Evolutionary conservation across 352 stramenopile genomes (phyloP), one percentile per base, ranked within the genome.

Genomic region (Thalassiosira mediterranea): DNA sequence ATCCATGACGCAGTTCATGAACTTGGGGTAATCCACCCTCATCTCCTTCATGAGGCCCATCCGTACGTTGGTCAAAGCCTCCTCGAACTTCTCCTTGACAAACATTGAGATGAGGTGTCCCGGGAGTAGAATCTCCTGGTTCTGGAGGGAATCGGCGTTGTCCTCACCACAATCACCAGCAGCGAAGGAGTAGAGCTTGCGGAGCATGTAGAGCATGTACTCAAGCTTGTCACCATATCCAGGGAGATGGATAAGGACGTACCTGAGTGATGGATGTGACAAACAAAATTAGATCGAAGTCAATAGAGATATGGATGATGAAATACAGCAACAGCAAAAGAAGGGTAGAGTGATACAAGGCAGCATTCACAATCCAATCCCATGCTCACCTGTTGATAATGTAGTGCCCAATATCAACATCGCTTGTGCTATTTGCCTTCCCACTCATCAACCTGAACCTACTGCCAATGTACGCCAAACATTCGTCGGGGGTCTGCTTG

Each of bases 51-150:
- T 49, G 28, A 96, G 77, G 19, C 77, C 81, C 25, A 88, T 52
- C 8, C 89, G 70, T 26, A 96, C 82, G 26, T 86, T 80, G 38
- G 84, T 44, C 13, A 99, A 82, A 59, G 93, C 95, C 71, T 99
- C 96, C 60, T 98, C 92, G 29, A 99, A 92, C 76, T 98, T 98
- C 86, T 99, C 97, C 84, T 99, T 99, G 15, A 99, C 75, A 71
- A 99, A 98, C 74, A 97, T 96, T 15, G 37, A 85, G 19, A 94
- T 76, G 67, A 99, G 74, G 78, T 99, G 96, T 10, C 97, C 97
- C 13, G 96, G 96, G 11, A 98, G 84, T 32, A 99, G 71, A 28
- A 98, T 81, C 59, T 96, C 91, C 84, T 99, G 97, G 87, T 99
- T 99, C 89, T 98, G 98, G 40, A 99, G 90, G 3, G 95, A 97